Evolutionary conservation across 164 flowering plant species (phyloP), one percentile per base, ranked within the genome.

Genomic region (Vitis riparia): DNA sequence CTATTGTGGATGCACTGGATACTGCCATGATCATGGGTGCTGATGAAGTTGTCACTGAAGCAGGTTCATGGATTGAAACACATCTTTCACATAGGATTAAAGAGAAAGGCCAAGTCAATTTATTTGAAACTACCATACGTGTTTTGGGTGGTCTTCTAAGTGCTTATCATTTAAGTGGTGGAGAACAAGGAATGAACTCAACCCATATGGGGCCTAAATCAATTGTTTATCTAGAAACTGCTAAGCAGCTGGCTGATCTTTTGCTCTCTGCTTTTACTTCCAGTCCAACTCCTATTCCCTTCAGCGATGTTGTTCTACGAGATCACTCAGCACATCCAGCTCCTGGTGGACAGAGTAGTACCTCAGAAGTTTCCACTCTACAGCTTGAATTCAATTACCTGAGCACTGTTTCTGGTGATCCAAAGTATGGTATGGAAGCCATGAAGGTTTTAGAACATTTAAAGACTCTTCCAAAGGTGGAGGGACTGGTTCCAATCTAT

Each of bases 351-450:
- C 71, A 85, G 67, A 93, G 99, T 77, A 93, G 97, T 84, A 93
- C 97, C 51, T 77, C 98, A 37, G 99, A 95, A 81, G 99, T 84
- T 76, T 87, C 99, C 47, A 88, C 97, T 70, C 69, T 95, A 30
- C 99, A 95, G 85, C 97, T 95, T 32, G 99, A 95, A 80, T 95
- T 93, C 70, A 91, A 91, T 79, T 91, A 95, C 76, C 94, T 95
- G 58, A 92, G 97, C 81, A 55, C 72, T 50, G 64, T 95, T 71
- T 87, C 88, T 71, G 97, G 96, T 76, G 92, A 95, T 82, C 84
- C 90, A 62, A 93, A 86, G 78, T 95, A 93, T 68, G 73, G 91
- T 32, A 23, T 53, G 37, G 91, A 85, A 76, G 88, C 91, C 56
- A 95, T 95, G 99, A 93, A 90, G 84, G 99, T 95, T 69, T 69